phyloP scores from a whole-genome alignment of 2,329 filamentous ascomycete genomes.

The Trichocomaceae sp. region DNA sequence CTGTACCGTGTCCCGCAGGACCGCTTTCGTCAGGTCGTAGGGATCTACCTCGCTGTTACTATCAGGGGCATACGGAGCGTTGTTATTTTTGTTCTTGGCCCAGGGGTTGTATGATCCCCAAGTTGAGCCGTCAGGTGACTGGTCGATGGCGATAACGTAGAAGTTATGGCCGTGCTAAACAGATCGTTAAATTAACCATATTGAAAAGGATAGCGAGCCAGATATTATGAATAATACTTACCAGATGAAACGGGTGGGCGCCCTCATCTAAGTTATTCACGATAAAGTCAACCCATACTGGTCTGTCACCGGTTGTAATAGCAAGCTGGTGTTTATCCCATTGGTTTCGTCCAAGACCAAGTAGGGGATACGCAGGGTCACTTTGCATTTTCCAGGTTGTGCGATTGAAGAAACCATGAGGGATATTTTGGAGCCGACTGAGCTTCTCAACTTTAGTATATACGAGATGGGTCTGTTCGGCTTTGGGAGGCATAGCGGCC shows the following conservation, averaged over 20 bases:
- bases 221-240: conserved; percentile 17
- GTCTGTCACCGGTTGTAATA: conserved; percentile 17
- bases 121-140: conserved; percentile 8
- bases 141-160: conserved; percentile 45
- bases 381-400: conserved; percentile 40
- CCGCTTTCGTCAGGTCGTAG: conserved; percentile 28
- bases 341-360: conserved; percentile 26
- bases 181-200: neutral
- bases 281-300: conserved; percentile 42
- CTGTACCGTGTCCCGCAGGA: conserved; percentile 50
- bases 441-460: conserved; percentile 44
- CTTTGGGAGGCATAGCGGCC: conserved; percentile 21
- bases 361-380: conserved; percentile 28
- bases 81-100: neutral
- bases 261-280: conserved; percentile 49
- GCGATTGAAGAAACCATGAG: conserved; percentile 44
- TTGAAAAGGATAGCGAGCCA: neutral
- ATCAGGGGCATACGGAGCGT: conserved; percentile 5
- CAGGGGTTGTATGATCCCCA: conserved; percentile 26
- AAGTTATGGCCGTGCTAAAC: conserved; percentile 71
- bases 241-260: conserved; percentile 46
- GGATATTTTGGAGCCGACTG: conserved; percentile 37
- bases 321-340: conserved; percentile 42
- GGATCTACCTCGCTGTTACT: conserved; percentile 19
- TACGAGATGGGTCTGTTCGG: conserved; percentile 38